phyloP scores from a whole-genome alignment of 2,329 filamentous ascomycete genomes.

The Diaporthe australafricana region DNA sequence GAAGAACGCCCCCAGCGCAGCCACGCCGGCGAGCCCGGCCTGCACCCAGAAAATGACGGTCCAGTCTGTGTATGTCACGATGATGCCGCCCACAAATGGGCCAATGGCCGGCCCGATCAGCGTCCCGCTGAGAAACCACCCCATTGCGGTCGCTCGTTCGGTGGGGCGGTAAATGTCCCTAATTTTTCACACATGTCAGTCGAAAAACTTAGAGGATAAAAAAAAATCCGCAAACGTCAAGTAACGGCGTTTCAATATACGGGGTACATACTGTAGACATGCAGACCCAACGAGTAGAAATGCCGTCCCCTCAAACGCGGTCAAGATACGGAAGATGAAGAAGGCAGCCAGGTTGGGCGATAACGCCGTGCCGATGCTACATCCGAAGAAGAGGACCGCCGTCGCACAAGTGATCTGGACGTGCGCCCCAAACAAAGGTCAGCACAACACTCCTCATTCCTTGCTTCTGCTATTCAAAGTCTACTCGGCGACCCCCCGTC shows the following conservation, averaged over 20 bases:
- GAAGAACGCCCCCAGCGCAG: slow-evolving; percentile 66
- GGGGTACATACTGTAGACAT: slow-evolving; percentile 61
- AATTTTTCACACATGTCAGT: background rate
- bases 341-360: slow-evolving; percentile 74
- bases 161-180: slow-evolving; percentile 68
- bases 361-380: slow-evolving; percentile 74
- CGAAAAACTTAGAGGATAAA: too few relatives aligned
- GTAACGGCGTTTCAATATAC: background rate
- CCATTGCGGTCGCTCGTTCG: slow-evolving; percentile 73
- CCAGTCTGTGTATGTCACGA: slow-evolving; percentile 76
- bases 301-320: slow-evolving; percentile 76
- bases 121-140: slow-evolving; percentile 75
- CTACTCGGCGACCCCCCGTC: background rate
- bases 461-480: background rate
- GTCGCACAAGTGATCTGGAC: slow-evolving; percentile 64
- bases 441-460: background rate
- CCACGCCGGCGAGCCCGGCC: slow-evolving; percentile 68
- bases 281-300: slow-evolving; percentile 76
- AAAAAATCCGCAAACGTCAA: too few relatives aligned
- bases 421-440: background rate
- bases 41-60: slow-evolving; percentile 79
- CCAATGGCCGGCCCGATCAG: slow-evolving; percentile 74
- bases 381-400: slow-evolving; percentile 69
- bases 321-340: slow-evolving; percentile 76
- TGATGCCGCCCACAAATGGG: slow-evolving; percentile 74